A percentile compares a stretch with the other conserved stretches of the same genome.
phyloP scores from a whole-genome alignment of 441 rosid species.

The Gossypium trilobum region DNA sequence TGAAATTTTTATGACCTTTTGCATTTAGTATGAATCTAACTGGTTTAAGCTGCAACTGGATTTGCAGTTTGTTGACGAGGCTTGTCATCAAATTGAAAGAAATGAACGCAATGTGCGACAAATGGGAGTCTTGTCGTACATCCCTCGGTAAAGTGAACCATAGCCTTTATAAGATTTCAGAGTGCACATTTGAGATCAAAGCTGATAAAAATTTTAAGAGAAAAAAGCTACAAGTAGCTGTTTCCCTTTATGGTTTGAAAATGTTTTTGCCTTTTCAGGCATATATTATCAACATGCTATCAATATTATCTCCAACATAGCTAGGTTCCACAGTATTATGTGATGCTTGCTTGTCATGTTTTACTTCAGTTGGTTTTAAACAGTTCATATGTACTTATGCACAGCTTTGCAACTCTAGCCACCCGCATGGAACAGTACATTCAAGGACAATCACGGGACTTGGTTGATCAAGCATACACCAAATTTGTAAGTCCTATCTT shows the following conservation, averaged over 20 bases:
- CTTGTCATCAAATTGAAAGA: slow-evolving; percentile 97
- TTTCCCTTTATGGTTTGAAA: neutral
- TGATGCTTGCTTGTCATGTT: neutral
- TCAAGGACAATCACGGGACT: slow-evolving; percentile 94
- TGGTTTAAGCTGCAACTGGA: slow-evolving; percentile 13
- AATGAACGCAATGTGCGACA: slow-evolving; percentile 85
- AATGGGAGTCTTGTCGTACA: slow-evolving; percentile 81
- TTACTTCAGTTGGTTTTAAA: neutral
- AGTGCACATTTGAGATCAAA: neutral
- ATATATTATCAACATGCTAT: neutral
- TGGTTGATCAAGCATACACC: slow-evolving; percentile 95
- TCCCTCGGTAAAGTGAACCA: slow-evolving; percentile 55
- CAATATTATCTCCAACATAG: slow-evolving; percentile 2
- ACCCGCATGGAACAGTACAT: slow-evolving; percentile 99
- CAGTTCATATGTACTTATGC: slow-evolving; percentile 12
- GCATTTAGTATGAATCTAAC: slow-evolving; percentile 14
- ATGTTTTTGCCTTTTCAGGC: neutral
- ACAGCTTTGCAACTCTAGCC: slow-evolving; percentile 89
- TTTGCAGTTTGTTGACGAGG: slow-evolving; percentile 93
- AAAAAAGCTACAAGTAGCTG: neutral
- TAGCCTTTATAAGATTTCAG: neutral
- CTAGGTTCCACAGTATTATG: neutral
- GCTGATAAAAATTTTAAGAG: neutral
- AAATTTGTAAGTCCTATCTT: slow-evolving; percentile 65
- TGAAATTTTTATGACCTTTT: neutral